Evolutionary conservation across 176 grass and related monocot genomes (phyloP), one percentile per base, ranked within the genome.

Genomic region (Musa schizocarpa): DNA sequence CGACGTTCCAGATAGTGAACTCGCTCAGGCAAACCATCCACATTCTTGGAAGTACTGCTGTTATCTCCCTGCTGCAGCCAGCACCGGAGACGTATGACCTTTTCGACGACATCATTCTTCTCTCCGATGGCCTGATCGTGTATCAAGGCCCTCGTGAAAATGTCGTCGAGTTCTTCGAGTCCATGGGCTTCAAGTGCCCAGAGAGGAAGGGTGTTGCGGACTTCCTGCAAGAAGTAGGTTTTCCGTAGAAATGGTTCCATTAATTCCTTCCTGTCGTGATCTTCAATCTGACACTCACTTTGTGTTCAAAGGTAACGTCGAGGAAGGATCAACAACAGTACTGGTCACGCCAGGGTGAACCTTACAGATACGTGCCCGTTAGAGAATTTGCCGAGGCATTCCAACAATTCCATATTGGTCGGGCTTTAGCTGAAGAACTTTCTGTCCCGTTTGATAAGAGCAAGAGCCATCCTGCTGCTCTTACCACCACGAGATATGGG

Each of bases 71-170:
- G 79, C 81, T 96, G 48, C 92, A 96, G 81, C 92, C 92, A 74
- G 85, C 92, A 73, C 92, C 88, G 0, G 92, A 96, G 86, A 96
- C 92, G 14, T 96, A 86, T 73, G 83, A 91, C 55, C 68, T 96
- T 13, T 96, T 96, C 68, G 92, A 95, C 75, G 92, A 96, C 71
- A 85, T 96, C 82, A 96, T 96, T 73, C 83, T 96, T 58, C 85
- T 96, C 49, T 96, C 92, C 19, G 92, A 96, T 0, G 81, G 92
- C 24, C 83, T 91, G 68, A 73, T 96, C 48, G 88, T 90, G 57
- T 96, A 91, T 63, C 87, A 83, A 64, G 92, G 92, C 26, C 92
- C 91, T 53, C 88, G 85, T 12, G 92, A 96, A 67, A 52, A 88
- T 70, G 92, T 96, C 9, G 83, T 96, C 2, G 83, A 88, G 66